Base-by-base conservation (phyloP, 768 basidiomycete species). In the Piloderma croceum region DNA sequence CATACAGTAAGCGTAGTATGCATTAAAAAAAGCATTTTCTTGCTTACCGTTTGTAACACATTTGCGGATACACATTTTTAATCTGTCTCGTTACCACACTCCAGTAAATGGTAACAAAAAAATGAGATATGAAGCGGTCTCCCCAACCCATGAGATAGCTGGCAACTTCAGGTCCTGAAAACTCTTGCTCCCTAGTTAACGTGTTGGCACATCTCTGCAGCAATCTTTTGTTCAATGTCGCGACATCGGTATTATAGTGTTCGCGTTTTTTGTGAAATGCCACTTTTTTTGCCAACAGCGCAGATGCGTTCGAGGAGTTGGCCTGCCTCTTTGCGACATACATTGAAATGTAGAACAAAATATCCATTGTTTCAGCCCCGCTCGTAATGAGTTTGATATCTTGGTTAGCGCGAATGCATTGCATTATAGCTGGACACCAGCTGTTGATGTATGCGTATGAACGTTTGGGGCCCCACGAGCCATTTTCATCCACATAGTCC, bases 81-180 rank as follows among this genome's bases (percentile, higher is more conserved):
- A 70, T 44, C 0, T 36, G 36, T 0, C 39, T 20, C 0, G 54
- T 33, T 22, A 67, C 56, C 0, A 52, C 43, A 2, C 52, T 50
- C 64, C 65, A 70, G 31, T 64, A 67, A 0, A 73, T 51, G 0
- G 58, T 43, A 0, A 39, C 39, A 36, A 68, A 73, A 3, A 46
- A 41, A 38, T 75, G 71, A 0, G 67, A 73, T 0, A 18, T 18
- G 20, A 58, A 66, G 0, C 21, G 24, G 36, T 75, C 67, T 0
- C 65, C 67, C 67, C 65, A 71, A 3, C 64, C 67, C 69, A 72
- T 70, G 0, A 74, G 47, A 33, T 70, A 70, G 0, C 56, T 54
- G 0, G 69, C 58, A 0, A 71, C 63, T 59, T 66, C 61, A 1
- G 65, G 64, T 1, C 49, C 67, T 0, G 58, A 43, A 0, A 68